Evolutionary conservation across 768 basidiomycete species (phyloP).

Genomic region (Cyclocybe aegerita): DNA sequence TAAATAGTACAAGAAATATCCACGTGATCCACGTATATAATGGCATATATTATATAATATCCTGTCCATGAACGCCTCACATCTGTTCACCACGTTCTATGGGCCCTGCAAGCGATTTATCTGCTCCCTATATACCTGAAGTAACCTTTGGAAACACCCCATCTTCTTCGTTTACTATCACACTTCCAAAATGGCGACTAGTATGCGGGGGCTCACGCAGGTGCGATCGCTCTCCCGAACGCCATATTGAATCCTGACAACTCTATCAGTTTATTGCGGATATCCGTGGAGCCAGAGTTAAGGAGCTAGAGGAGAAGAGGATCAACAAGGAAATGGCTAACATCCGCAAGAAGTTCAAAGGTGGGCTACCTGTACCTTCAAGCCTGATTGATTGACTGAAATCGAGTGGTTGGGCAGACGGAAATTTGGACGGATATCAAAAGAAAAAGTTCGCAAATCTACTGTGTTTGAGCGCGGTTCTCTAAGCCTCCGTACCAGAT

Average conservation of each 20-base stretch:
- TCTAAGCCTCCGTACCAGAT: constrained; percentile 45
- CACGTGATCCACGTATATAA: too few species aligned
- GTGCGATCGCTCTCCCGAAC: constrained; percentile 39
- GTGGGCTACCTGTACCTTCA: constrained; percentile 33
- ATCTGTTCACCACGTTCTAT: neutral
- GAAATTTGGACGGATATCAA: constrained; percentile 86
- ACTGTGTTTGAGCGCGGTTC: neutral
- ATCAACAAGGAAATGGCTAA: constrained; percentile 99
- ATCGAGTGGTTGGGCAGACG: constrained; percentile 46
- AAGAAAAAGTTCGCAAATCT: constrained; percentile 73
- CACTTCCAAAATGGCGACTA: constrained; percentile 68
- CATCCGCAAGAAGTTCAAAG: constrained; percentile 98
- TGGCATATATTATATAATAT: constrained; percentile 12
- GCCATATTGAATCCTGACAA: constrained; percentile 9
- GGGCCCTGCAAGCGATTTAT: neutral
- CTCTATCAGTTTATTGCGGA: constrained; percentile 90
- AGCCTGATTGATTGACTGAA: constrained; percentile 1
- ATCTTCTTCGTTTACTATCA: neutral
- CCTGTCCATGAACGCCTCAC: neutral
- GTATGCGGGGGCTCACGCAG: constrained; percentile 92
- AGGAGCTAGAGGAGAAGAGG: constrained; percentile 96
- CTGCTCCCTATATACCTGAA: neutral
- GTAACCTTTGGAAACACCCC: neutral
- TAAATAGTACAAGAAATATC: too few species aligned
- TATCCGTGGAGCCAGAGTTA: constrained; percentile 92